Evolutionary conservation across 2,329 filamentous ascomycete species (phyloP).

Genomic region (Trichoderma oligosporum): DNA sequence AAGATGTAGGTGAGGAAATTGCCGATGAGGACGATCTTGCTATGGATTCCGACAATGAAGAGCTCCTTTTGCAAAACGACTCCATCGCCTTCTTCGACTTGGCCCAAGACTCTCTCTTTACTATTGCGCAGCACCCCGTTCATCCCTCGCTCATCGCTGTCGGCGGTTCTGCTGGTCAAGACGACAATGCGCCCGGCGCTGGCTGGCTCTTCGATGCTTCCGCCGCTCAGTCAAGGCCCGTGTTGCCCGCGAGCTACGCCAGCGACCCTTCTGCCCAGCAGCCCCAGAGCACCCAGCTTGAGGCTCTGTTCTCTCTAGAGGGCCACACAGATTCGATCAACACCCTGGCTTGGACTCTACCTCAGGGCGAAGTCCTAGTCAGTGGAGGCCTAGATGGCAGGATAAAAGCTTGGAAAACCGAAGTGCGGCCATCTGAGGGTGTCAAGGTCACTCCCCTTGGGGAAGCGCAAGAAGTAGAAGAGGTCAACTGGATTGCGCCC

Average conservation of each 20-base stretch:
- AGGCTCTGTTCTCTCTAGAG: conserved; percentile 70
- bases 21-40: conserved; percentile 63
- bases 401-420: conserved; percentile 64
- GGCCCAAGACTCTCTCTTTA: conserved; percentile 89
- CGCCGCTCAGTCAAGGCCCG: conserved; percentile 58
- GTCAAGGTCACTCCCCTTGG: conserved; percentile 60
- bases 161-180: conserved; percentile 65
- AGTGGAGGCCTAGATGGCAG: conserved; percentile 85
- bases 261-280: conserved; percentile 55
- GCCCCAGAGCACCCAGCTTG: conserved; percentile 52
- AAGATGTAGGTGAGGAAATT: conserved; percentile 76
- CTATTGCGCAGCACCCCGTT: conserved; percentile 87
- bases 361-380: conserved; percentile 77
- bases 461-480: conserved; percentile 84
- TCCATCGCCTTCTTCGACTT: conserved; percentile 87
- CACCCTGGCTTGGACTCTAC: conserved; percentile 76
- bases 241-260: conserved; percentile 74
- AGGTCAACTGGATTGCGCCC: conserved; percentile 84
- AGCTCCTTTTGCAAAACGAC: conserved; percentile 84
- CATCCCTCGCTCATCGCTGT: conserved; percentile 77
- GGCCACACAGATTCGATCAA: conserved; percentile 92
- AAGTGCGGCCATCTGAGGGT: conserved; percentile 44
- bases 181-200: conserved; percentile 63
- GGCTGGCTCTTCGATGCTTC: conserved; percentile 81
- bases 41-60: conserved; percentile 75